Base-by-base conservation (phyloP, 1,284 basidiomycete species). In the Pseudomicrostroma phylloplanum region DNA sequence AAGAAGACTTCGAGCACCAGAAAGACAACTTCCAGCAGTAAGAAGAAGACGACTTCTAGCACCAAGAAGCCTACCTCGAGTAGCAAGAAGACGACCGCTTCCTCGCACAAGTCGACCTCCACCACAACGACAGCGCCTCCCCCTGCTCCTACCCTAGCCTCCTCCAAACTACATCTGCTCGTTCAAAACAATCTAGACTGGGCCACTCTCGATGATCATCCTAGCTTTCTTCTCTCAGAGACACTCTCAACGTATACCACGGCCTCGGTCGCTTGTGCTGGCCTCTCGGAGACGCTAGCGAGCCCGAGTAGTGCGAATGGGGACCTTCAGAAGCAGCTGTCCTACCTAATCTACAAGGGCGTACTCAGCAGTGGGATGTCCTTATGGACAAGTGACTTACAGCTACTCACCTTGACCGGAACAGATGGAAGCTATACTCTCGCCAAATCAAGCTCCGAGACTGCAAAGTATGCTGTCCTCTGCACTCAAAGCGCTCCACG, bases 131-230 rank as follows among this genome's bases (percentile, higher is more conserved):
- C 30, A 3, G 9, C 30, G 9, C 30, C 30, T 36, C 4, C 30
- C 30, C 9, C 30, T 9, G 9, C 30, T 36, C 4, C 30, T 36
- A 36, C 30, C 30, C 30, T 36, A 36, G 4, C 46, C 6, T 48
- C 46, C n/a, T n/a, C 46, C n/a, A 23, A 23, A 6, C 17, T 59
- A 25, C 21, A 56, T 17, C 19, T 63, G 36, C 57, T 61, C 2
- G 59, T 60, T 21, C 59, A 61, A 26, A 61, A 61, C 40, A 56
- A 61, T 25, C 36, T 43, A 25, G 17, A 63, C n/a, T 61, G 59
- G 57, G 41, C n/a, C 23, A 48, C 46, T 48, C 46, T 48, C 46
- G 46, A n/a, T n/a, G 46, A 43, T 6, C 57, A 63, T 23, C 17
- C 30, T 7, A 23, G 56, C 39, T 60, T 39, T 6, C 25, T 61